Evolutionary conservation across 352 stramenopile genomes (phyloP), one percentile per base, ranked within the genome.

Genomic region (Peronospora destructor): DNA sequence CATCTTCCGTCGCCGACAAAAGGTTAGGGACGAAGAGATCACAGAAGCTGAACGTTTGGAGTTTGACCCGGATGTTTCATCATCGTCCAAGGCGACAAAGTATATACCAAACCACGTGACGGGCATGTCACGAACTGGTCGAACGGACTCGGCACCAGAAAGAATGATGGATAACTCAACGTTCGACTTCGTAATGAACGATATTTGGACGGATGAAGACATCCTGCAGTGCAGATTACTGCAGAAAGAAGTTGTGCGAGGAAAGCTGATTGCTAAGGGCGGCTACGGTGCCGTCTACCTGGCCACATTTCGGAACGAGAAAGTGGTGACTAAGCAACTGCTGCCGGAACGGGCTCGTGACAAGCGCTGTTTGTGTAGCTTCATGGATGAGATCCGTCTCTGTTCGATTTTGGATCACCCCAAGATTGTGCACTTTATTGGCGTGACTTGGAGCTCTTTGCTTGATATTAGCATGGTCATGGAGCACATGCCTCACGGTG

Each of bases 161-260:
- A 33, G n/a, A 40, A 36, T 43, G 29, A 49, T 65, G 21, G 53
- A 46, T 13, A 23, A 63, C 1, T 59, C 64, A 7, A 39, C 46
- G 4, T 42, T 55, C 2, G 51, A 47, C 13, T 70, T 69, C 36
- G 49, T 78, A 12, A 36, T 54, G 11, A 79, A 86, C 46, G 79
- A 91, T 42, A 73, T 91, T 10, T 73, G 79, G 8, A 85, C 66
- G 13, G 74, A 90, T 41, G 70, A 84, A 19, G 44, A 73, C 12
- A 59, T 90, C 12, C 44, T 83, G 16, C 61, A 70, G 25, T 78
- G 64, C 29, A 59, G 79, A 8, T 41, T 90, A 33, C 51, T 71
- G 2, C 61, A 73, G 19, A 59, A 70, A 34, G 73, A 85, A 39
- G 64, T 90, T 11, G 48, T 65, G 14, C 52, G 72, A n/a, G 51